Evolutionary conservation across 2,329 filamentous ascomycete species (phyloP), one percentile per base, ranked within the genome.

Genomic region (Metarhizium rileyi): DNA sequence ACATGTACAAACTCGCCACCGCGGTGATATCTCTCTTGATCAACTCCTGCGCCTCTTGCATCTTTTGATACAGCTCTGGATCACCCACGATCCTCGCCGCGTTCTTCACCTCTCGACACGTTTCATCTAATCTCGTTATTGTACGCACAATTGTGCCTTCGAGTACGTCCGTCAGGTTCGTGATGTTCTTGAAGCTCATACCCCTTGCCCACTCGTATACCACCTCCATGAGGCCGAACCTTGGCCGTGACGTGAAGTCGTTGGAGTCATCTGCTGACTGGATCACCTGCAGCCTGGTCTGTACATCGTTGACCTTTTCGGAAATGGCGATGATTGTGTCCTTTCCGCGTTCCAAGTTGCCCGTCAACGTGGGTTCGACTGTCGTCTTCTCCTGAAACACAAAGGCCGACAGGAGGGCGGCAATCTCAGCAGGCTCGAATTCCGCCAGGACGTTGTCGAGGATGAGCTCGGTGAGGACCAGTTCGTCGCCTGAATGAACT

Each of bases 101-200:
- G 64, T 95, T 97, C 76, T 95, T 96, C 50, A 97, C 93, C 69
- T 98, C 93, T 44, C 93, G 78, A 64, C 93, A 98, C 8, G 90
- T 95, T 76, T 98, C 93, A 61, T 98, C 93, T 51, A 98, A 73
- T 25, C 93, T 75, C 40, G 90, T 95, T 58, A 98, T 97, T 2
- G 93, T 91, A 47, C 93, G 76, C 44, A 98, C 93, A 69, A 98
- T 97, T 0, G 93, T 97, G 1, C 93, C 93, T 68, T 98, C 93
- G 60, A 97, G 81, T 50, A 98, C 90, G 65, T 97, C 91, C 7
- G 93, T 98, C 63, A 98, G 71, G 57, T 91, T 87, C 0, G 91
- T 97, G 57, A 98, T 98, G 56, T 93, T 91, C 69, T 94, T 95
- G 76, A 98, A 98, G 47, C 87, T 91, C 89, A 97, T 97, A 25